These are phyloP conservation scores for Penicillium sp. DNA, from an alignment of 2,329 filamentous ascomycete species.

Conservation along the genomic window DNA sequence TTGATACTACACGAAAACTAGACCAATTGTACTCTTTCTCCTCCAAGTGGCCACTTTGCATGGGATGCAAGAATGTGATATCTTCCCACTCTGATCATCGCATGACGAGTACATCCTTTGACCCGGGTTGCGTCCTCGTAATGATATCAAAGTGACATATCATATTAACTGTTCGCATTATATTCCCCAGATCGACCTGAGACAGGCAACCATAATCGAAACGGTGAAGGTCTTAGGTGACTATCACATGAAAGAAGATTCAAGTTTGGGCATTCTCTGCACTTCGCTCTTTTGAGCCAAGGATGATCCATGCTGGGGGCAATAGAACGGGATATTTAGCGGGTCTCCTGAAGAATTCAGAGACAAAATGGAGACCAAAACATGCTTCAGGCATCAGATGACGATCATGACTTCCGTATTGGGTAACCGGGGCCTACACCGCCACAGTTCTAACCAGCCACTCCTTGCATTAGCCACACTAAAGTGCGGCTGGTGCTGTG, in stretches of 20 bases:
- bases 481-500: slow-evolving; percentile 14
- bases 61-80: slow-evolving; percentile 3
- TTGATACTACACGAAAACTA: background rate
- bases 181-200: background rate
- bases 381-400: background rate
- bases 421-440: slow-evolving; percentile 12
- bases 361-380: background rate
- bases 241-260: slow-evolving; percentile 1
- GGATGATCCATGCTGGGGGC: slow-evolving; percentile 7
- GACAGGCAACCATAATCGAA: background rate
- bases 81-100: background rate
- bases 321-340: background rate
- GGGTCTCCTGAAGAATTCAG: background rate
- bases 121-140: background rate
- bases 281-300: slow-evolving; percentile 3
- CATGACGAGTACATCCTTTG: background rate
- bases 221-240: background rate
- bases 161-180: background rate
- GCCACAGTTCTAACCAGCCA: slow-evolving; percentile 22
- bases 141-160: slow-evolving; percentile 13
- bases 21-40: background rate
- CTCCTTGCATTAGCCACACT: slow-evolving; percentile 21
- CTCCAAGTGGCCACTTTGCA: background rate
- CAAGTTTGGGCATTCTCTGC: background rate
- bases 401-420: slow-evolving; percentile 7